Evolutionary conservation across 345 rosid species (phyloP), one percentile per base, ranked within the genome.

Genomic region (Gossypium bickii): DNA sequence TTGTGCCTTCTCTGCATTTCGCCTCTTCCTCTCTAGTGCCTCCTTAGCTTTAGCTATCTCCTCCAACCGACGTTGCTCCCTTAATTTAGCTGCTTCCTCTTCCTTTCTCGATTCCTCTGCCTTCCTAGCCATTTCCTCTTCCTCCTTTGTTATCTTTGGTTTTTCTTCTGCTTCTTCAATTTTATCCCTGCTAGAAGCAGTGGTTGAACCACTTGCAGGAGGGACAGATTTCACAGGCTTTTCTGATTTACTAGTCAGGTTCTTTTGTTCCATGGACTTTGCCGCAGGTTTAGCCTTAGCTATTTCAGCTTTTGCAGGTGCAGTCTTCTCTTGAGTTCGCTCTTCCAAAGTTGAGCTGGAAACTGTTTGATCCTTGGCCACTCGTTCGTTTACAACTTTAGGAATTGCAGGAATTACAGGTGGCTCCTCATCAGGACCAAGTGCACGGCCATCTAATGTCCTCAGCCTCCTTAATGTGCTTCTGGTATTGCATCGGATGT

Each of bases 1-100:
- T 78, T 83, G 86, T n/a, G 97, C 97, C 78, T 86, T 89, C 55
- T 92, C 97, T 2, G 89, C 91, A 41, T 44, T 87, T 74, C 89
- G 87, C 68, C 84, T 90, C 82, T 90, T 94, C 80, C 97, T 87
- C 83, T 90, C 93, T 78, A 83, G 63, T 69, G 97, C 97, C 70
- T 90, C 98, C 81, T 83, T 89, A 24, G 94, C 91, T 81, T 94
- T 94, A 52, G 87, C 87, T 74, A 80, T 90, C 84, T 92, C 93
- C 79, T 92, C 97, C 67, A 89, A 80, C 76, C 88, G 85, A 38
- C 63, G 86, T 69, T 89, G 97, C 78, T 92, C 97, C 83, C 79
- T 87, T 77, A 90, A 57, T 77, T 74, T 83, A 38, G 84, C 88
- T 18, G 84, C 90, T 85, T 89, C 97, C 85, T 87, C 90, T 62